Conservation (phyloP, 148 eudicot species). For the Chenopodium suecicum region DNA sequence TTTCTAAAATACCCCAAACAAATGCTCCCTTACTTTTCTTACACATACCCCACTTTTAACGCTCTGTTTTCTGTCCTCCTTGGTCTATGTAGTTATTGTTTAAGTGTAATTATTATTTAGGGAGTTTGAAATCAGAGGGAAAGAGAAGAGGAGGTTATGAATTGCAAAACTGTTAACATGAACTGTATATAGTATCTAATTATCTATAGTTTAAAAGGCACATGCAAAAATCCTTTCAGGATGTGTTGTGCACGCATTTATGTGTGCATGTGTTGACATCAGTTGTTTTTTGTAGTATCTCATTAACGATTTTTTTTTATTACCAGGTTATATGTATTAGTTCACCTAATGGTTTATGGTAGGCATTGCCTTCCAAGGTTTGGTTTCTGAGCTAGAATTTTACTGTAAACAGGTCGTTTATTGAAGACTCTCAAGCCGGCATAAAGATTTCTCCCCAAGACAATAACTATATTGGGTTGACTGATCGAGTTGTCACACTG, state of each 20-base stretch:
- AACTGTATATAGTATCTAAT: too few species aligned
- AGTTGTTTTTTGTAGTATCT: not conserved
- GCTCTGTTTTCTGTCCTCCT: too few species aligned
- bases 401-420: constrained; percentile 63
- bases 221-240: not conserved
- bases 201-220: not conserved
- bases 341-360: not conserved
- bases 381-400: not conserved
- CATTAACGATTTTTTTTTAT: not conserved
- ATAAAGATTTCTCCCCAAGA: constrained; percentile 95
- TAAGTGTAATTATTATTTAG: too few species aligned
- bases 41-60: too few species aligned
- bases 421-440: constrained; percentile 82
- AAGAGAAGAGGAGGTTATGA: too few species aligned
- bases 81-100: too few species aligned
- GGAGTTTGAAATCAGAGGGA: too few species aligned
- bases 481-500: constrained; percentile 80
- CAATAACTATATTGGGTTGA: constrained; percentile 63
- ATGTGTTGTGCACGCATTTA: not conserved
- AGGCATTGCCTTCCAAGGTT: constrained; percentile 8
- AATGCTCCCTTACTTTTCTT: too few species aligned
- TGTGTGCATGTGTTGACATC: too few species aligned
- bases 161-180: too few species aligned
- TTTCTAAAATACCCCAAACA: too few species aligned
- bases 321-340: not conserved